Percentiles rank a stretch among this genome's conserved stretches.
Conservation (phyloP, 805 yeast species). For the Lipomyces yamadae region DNA sequence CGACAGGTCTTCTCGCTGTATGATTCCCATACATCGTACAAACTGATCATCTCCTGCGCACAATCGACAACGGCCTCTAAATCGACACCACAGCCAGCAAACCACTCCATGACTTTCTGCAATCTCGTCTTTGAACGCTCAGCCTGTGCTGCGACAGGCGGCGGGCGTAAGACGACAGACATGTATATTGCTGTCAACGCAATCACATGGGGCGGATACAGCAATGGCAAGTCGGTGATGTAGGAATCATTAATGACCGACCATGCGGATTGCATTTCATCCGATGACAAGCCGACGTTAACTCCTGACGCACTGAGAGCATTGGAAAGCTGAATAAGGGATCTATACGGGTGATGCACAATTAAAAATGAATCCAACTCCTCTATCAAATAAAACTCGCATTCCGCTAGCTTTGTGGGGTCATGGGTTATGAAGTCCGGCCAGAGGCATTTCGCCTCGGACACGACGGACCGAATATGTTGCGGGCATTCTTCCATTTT, state of each 20-base stretch:
- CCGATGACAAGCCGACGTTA: conserved; percentile 46
- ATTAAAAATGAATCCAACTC: conserved; percentile 60
- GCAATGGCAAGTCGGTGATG: conserved; percentile 80
- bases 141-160: conserved; percentile 42
- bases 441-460: conserved; percentile 89
- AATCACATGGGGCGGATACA: conserved; percentile 87
- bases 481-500: conserved; percentile 96
- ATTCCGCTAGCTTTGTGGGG: conserved; percentile 87
- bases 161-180: conserved; percentile 61
- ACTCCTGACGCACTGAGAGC: conserved; percentile 51
- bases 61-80: conserved; percentile 77
- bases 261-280: conserved; percentile 85
- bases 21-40: conserved; percentile 86
- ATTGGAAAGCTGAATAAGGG: conserved; percentile 47
- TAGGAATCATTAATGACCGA: conserved; percentile 86
- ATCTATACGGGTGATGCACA: conserved; percentile 51
- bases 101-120: conserved; percentile 62
- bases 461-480: conserved; percentile 79
- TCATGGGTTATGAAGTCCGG: conserved; percentile 94
- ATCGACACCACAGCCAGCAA: conserved; percentile 78
- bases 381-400: conserved; percentile 91
- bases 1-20: conserved; percentile 68
- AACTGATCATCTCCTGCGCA: conserved; percentile 78
- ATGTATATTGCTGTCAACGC: conserved; percentile 83
- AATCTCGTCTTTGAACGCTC: conserved; percentile 50